These are phyloP conservation scores for Rhodotorula sp. DNA, from an alignment of 1,284 basidiomycete genomes.

Conservation along the genomic window DNA sequence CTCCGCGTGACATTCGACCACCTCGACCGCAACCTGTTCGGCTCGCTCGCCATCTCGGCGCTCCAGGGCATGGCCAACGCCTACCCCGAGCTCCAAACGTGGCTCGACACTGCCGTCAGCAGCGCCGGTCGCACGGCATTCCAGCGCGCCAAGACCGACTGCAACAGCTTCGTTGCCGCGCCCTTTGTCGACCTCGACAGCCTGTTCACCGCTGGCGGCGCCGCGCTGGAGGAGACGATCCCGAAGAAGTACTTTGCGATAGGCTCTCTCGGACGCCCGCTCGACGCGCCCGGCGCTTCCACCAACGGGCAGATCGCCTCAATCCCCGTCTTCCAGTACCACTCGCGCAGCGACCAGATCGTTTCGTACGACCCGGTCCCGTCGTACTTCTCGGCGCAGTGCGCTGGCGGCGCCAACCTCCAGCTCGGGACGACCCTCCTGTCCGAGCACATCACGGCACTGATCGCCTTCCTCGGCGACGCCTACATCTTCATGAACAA, in stretches of 20 bases:
- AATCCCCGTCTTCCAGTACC: slow-evolving; percentile 7
- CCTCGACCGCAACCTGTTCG: not conserved
- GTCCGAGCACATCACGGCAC: not conserved
- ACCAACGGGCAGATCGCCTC: not conserved
- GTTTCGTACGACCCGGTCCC: slow-evolving; percentile 8
- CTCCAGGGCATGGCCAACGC: slow-evolving; percentile 6
- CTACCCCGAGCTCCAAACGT: not conserved
- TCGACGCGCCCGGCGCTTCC: not conserved
- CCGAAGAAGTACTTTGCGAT: not conserved
- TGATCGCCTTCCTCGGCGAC: slow-evolving; percentile 7
- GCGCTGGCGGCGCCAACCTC: slow-evolving; percentile 8
- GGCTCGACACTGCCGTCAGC: not conserved
- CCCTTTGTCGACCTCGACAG: slow-evolving; percentile 1
- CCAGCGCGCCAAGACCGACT: slow-evolving; percentile 4
- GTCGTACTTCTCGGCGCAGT: slow-evolving; percentile 2
- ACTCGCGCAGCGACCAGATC: not conserved
- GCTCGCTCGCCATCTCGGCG: slow-evolving; percentile 1
- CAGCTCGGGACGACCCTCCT: not conserved
- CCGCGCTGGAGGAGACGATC: not conserved
- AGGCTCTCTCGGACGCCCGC: slow-evolving; percentile 2
- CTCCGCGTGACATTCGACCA: slow-evolving; percentile 1
- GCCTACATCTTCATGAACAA: slow-evolving; percentile 2
- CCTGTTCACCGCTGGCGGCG: not conserved
- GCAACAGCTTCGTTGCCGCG: not conserved
- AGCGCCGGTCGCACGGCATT: not conserved